phyloP scores from a whole-genome alignment of 2,329 filamentous ascomycete genomes.

The Calonectria crousiana region DNA sequence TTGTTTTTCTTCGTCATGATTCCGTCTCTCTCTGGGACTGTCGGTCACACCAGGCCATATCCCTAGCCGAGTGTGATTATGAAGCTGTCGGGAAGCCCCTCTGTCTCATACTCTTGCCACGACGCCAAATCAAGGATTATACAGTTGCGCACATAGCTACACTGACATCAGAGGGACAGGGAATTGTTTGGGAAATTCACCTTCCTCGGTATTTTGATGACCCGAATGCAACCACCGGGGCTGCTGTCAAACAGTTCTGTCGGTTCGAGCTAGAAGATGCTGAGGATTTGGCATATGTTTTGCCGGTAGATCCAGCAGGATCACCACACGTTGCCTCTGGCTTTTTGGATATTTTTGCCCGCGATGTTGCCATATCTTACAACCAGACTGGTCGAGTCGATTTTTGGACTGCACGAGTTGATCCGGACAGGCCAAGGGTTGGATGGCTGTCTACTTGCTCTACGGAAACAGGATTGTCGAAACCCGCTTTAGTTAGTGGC shows the following conservation, averaged over 20 bases:
- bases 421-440: slow-evolving; percentile 68
- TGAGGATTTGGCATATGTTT: slow-evolving; percentile 73
- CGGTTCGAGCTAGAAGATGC: slow-evolving; percentile 74
- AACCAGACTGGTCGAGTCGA: slow-evolving; percentile 79
- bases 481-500: slow-evolving; percentile 84
- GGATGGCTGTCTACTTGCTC: slow-evolving; percentile 87
- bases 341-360: slow-evolving; percentile 87
- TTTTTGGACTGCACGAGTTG: slow-evolving; percentile 87
- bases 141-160: slow-evolving; percentile 81
- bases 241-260: slow-evolving; percentile 73
- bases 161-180: slow-evolving; percentile 81
- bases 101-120: slow-evolving; percentile 82
- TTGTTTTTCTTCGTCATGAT: slow-evolving; percentile 82
- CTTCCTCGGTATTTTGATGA: slow-evolving; percentile 64
- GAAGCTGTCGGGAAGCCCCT: slow-evolving; percentile 77
- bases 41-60: slow-evolving; percentile 66
- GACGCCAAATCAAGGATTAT: slow-evolving; percentile 66
- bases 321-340: slow-evolving; percentile 77
- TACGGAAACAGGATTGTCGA: slow-evolving; percentile 80
- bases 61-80: slow-evolving; percentile 67
- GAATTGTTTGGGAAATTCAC: slow-evolving; percentile 83
- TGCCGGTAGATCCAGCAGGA: slow-evolving; percentile 90
- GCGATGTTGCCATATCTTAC: slow-evolving; percentile 89
- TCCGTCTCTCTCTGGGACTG: slow-evolving; percentile 86
- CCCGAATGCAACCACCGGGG: slow-evolving; percentile 37